These are phyloP conservation scores for Termitomyces sp. DNA, from an alignment of 768 basidiomycete genomes.

Conservation along the genomic window DNA sequence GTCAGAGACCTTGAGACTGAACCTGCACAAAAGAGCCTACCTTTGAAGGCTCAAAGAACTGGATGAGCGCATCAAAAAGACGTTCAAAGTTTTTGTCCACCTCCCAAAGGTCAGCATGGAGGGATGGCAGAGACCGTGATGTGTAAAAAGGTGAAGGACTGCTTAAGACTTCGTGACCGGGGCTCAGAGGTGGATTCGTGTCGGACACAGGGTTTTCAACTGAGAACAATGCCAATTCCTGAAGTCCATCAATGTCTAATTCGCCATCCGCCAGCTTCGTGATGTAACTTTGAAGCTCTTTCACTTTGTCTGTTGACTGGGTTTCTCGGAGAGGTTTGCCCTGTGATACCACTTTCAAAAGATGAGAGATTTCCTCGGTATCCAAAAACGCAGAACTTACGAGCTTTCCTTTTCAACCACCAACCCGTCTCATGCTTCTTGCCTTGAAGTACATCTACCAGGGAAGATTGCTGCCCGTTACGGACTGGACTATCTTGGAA, in stretches of 20 bases:
- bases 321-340: constrained; percentile 37
- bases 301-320: constrained; percentile 32
- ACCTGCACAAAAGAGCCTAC: constrained; percentile 32
- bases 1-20: neutral
- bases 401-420: constrained; percentile 75
- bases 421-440: constrained; percentile 69
- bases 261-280: constrained; percentile 46
- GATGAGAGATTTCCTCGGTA: constrained; percentile 8
- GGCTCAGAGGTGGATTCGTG: constrained; percentile 50
- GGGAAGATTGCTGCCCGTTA: constrained; percentile 44
- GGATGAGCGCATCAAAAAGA: constrained; percentile 60
- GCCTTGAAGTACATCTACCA: constrained; percentile 67
- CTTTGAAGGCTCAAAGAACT: constrained; percentile 56
- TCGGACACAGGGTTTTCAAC: constrained; percentile 51
- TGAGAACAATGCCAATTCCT: constrained; percentile 63
- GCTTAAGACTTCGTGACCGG: constrained; percentile 42
- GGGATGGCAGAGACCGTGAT: constrained; percentile 35
- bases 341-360: constrained; percentile 41
- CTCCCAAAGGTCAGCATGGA: constrained; percentile 65
- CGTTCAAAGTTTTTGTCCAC: constrained; percentile 65
- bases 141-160: constrained; percentile 54
- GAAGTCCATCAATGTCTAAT: constrained; percentile 50
- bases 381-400: constrained; percentile 38
- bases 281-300: constrained; percentile 53
- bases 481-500: constrained; percentile 79